Conservation (phyloP, 306 rosid genomes). For the Trifolium repens region DNA sequence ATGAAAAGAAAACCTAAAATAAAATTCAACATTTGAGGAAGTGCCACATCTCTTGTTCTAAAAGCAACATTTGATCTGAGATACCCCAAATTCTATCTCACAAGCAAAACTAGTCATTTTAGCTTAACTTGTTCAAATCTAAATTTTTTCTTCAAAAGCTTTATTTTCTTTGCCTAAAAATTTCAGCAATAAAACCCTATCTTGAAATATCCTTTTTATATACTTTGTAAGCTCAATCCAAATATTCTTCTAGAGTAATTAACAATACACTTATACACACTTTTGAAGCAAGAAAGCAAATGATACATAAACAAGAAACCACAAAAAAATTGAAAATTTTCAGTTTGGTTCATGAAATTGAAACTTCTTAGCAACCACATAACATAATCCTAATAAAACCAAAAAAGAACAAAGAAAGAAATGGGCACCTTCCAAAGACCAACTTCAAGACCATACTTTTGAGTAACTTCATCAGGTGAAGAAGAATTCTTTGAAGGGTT, state of each 20-base stretch:
- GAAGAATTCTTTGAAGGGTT: constrained; percentile 63
- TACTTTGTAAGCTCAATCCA: constrained; percentile 22
- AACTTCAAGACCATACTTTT: constrained; percentile 92
- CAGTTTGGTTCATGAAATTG: constrained; percentile 12
- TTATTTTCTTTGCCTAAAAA: constrained; percentile 22
- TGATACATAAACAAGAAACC: constrained; percentile 25
- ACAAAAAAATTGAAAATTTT: neutral
- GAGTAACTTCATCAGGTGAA: constrained; percentile 77
- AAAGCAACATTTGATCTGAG: constrained; percentile 19
- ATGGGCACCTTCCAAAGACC: constrained; percentile 89
- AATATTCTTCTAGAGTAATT: constrained; percentile 5
- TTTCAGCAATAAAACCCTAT: constrained; percentile 28
- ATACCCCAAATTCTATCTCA: constrained; percentile 20
- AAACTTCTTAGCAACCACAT: constrained; percentile 4
- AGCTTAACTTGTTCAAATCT: neutral
- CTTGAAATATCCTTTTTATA: constrained; percentile 10
- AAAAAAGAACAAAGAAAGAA: constrained; percentile 27
- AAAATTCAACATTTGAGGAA: constrained; percentile 31
- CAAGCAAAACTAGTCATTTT: constrained; percentile 37
- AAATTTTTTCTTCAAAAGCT: neutral
- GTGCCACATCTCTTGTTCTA: constrained; percentile 17
- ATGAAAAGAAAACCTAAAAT: constrained; percentile 23
- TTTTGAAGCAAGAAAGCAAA: constrained; percentile 37
- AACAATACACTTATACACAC: constrained; percentile 19
- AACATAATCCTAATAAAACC: neutral